phyloP scores from a whole-genome alignment of 176 grass and related monocot genomes.

The Themeda triandra region DNA sequence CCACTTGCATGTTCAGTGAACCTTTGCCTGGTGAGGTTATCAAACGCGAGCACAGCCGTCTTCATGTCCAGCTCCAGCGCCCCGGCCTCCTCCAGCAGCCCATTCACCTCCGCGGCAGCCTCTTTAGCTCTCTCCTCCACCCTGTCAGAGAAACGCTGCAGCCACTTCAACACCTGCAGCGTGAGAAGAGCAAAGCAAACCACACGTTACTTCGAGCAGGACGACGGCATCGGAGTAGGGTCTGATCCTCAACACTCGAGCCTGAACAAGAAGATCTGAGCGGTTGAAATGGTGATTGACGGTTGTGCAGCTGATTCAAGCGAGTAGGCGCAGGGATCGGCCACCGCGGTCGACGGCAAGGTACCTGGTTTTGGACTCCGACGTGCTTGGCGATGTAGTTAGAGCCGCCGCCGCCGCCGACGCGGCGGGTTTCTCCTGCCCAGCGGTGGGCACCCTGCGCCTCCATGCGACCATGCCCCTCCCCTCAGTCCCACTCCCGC shows the following conservation, averaged over 20 bases:
- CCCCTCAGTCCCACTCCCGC: background rate
- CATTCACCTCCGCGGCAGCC: constrained; percentile 45
- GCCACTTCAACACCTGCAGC: constrained; percentile 55
- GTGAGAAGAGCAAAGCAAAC: background rate
- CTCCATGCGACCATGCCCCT: background rate
- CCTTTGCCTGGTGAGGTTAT: constrained; percentile 38
- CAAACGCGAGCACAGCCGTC: constrained; percentile 42
- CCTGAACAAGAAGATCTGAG: background rate
- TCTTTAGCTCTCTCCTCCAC: constrained; percentile 51
- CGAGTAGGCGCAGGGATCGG: background rate
- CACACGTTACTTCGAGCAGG: background rate
- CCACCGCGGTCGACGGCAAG: background rate
- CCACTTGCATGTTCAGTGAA: constrained; percentile 84
- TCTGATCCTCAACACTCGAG: background rate
- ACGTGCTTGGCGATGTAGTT: constrained; percentile 19
- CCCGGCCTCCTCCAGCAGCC: constrained; percentile 39
- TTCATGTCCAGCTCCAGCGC: constrained; percentile 70
- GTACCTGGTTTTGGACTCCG: constrained; percentile 28
- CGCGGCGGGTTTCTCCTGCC: background rate
- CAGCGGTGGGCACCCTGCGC: constrained; percentile 24
- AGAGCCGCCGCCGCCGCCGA: background rate
- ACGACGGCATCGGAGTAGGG: background rate
- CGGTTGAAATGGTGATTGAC: background rate
- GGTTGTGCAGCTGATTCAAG: background rate
- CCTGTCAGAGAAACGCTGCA: constrained; percentile 60